These are phyloP conservation scores for Vigna nakashimae DNA, from an alignment of 306 rosid species.

Conservation along the genomic window DNA sequence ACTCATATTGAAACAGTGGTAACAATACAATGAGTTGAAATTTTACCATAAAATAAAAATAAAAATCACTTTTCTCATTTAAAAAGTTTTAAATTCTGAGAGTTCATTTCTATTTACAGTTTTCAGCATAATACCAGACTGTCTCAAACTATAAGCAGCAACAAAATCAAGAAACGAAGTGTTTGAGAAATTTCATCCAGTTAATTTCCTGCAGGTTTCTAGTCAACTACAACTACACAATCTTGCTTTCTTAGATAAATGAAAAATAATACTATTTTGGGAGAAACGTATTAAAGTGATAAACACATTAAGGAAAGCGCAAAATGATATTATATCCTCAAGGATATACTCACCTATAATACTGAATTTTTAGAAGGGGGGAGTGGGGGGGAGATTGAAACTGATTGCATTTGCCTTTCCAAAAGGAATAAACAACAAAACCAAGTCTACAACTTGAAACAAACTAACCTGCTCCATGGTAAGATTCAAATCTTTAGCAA, in stretches of 20 bases:
- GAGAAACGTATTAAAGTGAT: not conserved
- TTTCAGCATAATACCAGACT: conserved; percentile 24
- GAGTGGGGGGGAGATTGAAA: not conserved
- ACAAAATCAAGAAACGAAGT: not conserved
- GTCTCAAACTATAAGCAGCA: conserved; percentile 34
- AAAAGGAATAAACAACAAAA: conserved; percentile 40
- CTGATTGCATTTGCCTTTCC: conserved; percentile 30
- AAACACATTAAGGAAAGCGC: too few relatives aligned
- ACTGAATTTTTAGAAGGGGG: not conserved
- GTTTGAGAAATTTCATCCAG: conserved; percentile 18
- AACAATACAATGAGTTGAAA: not conserved
- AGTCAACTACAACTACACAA: conserved; percentile 12
- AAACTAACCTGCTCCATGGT: conserved; percentile 78
- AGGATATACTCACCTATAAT: conserved; percentile 19
- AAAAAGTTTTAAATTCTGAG: conserved; percentile 11
- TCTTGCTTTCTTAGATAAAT: not conserved
- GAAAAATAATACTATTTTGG: not conserved
- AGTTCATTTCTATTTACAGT: conserved; percentile 35
- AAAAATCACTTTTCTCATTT: not conserved
- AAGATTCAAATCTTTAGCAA: conserved; percentile 85
- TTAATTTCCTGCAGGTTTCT: conserved; percentile 21
- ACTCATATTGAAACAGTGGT: conserved; percentile 26
- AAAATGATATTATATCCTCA: conserved; percentile 13
- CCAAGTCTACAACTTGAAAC: conserved; percentile 38
- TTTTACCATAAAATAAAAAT: not conserved